Evolutionary conservation across 345 rosid species (phyloP), one percentile per base, ranked within the genome.

Genomic region (Turnera subulata): DNA sequence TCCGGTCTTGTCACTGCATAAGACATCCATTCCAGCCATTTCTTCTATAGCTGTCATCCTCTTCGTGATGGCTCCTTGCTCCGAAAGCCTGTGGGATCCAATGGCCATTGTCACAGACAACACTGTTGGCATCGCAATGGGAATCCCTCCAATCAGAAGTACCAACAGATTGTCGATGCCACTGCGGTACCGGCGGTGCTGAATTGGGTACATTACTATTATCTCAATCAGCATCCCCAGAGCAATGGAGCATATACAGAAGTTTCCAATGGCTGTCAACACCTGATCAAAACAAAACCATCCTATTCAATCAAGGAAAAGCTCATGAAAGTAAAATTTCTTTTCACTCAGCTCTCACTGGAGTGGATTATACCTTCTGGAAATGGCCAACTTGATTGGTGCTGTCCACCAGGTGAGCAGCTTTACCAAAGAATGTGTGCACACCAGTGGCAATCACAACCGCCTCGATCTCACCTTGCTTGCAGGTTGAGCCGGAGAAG

Each of bases 11-110:
- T 88, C 96, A 65, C 96, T 84, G 29, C 96, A 88, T 20, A 84
- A 74, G 17, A 87, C 95, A 69, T 87, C 89, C 89, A 87, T 87
- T 46, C 95, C 95, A 33, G 95, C 91, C 95, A 88, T 88, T 66
- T 88, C 96, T 76, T 88, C 95, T 9, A 88, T 88, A 29, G 96
- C 89, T 11, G 96, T 88, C 96, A 88, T 88, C 68, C 96, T 76
- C 78, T 88, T 88, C 33, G 96, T 82, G 61, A 88, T 84, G 53
- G 96, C 89, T 44, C 91, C 95, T 79, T 88, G 95, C 62, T 88
- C 66, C 0, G 96, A 82, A 43, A 88, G 83, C 22, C 89, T 73
- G 72, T 84, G 96, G 33, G 96, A 88, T 12, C 91, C 96, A 56
- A 88, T 88, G n/a, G 96, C 91, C 91, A 88, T 88, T 2, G 96